Evolutionary conservation across 805 yeast genomes (phyloP).

Genomic region (Pichia ethanolica): DNA sequence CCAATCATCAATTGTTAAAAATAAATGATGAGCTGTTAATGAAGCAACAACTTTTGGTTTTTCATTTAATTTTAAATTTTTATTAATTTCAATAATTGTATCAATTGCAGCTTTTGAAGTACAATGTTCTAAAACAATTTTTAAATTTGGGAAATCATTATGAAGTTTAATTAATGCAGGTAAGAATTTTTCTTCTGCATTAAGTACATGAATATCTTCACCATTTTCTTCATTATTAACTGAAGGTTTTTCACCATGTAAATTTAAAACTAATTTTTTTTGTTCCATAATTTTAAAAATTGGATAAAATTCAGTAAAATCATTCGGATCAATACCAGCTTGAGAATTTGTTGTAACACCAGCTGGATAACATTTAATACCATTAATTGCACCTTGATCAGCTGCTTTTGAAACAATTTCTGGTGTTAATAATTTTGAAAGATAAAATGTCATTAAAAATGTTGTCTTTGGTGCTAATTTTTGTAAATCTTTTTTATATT

Average conservation of each 20-base stretch:
- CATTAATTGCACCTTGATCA: constrained; percentile 55
- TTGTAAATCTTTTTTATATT: constrained; percentile 60
- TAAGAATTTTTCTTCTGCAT: constrained; percentile 87
- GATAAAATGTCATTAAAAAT: constrained; percentile 84
- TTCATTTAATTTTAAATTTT: constrained; percentile 25
- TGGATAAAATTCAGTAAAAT: constrained; percentile 82
- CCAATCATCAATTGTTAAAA: constrained; percentile 86
- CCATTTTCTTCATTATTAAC: constrained; percentile 31
- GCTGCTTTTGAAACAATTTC: constrained; percentile 80
- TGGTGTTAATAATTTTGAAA: constrained; percentile 75
- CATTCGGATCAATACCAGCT: constrained; percentile 90
- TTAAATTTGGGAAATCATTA: constrained; percentile 73
- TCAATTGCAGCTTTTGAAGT: constrained; percentile 86
- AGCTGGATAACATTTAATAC: constrained; percentile 96
- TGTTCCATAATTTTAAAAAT: constrained; percentile 83
- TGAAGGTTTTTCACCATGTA: constrained; percentile 94
- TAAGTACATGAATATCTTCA: constrained; percentile 77
- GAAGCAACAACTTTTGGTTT: constrained; percentile 73
- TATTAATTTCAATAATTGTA: constrained; percentile 61
- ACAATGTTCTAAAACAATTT: constrained; percentile 89
- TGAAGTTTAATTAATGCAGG: constrained; percentile 83
- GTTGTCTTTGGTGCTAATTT: constrained; percentile 72
- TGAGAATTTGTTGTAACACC: constrained; percentile 97
- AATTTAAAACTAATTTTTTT: constrained; percentile 67
- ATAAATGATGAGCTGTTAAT: constrained; percentile 92